Conservation (phyloP, 768 basidiomycete genomes). For the Leccinum barrowsii region DNA sequence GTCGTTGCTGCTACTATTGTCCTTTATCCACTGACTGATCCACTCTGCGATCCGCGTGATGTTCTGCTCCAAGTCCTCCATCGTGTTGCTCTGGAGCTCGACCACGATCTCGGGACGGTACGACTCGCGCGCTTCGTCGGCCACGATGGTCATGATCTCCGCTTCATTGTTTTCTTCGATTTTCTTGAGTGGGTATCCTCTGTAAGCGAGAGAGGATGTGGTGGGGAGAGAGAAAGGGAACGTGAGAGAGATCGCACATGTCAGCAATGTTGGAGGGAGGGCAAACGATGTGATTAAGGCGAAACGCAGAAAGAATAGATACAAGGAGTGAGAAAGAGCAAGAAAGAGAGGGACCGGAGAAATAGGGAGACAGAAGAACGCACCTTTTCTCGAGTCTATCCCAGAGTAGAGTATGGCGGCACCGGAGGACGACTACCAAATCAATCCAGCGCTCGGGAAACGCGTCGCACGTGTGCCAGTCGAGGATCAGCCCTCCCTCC, state of each 20-base stretch:
- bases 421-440: conserved; percentile 88
- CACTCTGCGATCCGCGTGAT: conserved; percentile 85
- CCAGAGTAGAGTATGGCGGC: conserved; percentile 86
- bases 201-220: conserved; percentile 29
- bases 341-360: too few relatives aligned
- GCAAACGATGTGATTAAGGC: not conserved
- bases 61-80: conserved; percentile 82
- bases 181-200: conserved; percentile 85
- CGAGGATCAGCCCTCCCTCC: conserved; percentile 78
- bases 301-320: too few relatives aligned
- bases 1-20: conserved; percentile 13
- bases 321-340: too few relatives aligned
- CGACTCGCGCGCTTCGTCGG: conserved; percentile 83
- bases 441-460: conserved; percentile 98
- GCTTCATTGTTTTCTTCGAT: conserved; percentile 98
- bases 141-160: conserved; percentile 93
- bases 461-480: conserved; percentile 92
- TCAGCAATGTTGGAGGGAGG: not conserved
- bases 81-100: conserved; percentile 72
- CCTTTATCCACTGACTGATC: conserved; percentile 70
- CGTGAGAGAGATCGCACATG: not conserved
- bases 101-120: conserved; percentile 87
- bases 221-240: not conserved
- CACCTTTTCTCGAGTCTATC: conserved; percentile 88
- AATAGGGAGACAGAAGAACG: not conserved